A percentile compares a stretch with the other conserved stretches of the same genome.
Evolutionary conservation across 352 stramenopile genomes (phyloP).

Genomic region (Albugo laibachii): DNA sequence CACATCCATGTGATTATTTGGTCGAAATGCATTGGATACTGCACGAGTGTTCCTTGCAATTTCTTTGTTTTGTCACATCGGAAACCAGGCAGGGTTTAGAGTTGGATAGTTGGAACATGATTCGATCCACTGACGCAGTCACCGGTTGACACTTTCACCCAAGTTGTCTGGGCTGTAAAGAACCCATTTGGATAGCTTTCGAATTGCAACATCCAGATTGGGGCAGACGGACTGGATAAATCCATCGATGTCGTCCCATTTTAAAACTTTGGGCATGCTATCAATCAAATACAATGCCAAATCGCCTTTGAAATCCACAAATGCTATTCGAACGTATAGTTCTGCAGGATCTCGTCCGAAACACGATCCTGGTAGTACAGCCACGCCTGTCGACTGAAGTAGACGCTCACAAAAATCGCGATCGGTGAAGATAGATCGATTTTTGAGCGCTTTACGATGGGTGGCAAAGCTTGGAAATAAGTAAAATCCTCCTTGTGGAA

Average conservation of each 20-base stretch:
- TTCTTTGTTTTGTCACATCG: no score
- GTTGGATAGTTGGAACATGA: no score
- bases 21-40: no score
- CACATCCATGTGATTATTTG: no score
- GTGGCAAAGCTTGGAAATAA: slow-evolving; percentile 63
- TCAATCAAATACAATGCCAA: slow-evolving; percentile 74
- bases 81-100: background rate
- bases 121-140: no score
- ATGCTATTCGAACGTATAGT: slow-evolving; percentile 62
- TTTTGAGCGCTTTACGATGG: slow-evolving; percentile 37
- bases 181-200: slow-evolving; percentile 39
- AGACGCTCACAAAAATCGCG: slow-evolving; percentile 52
- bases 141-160: no score
- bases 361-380: slow-evolving; percentile 62
- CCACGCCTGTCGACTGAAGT: slow-evolving; percentile 68
- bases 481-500: slow-evolving; percentile 63
- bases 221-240: slow-evolving; percentile 80
- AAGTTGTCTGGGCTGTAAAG: no score
- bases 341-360: slow-evolving; percentile 61
- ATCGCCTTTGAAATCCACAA: slow-evolving; percentile 79
- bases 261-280: slow-evolving; percentile 61
- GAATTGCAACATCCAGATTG: slow-evolving; percentile 70
- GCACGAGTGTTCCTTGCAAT: no score
- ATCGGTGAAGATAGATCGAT: slow-evolving; percentile 47
- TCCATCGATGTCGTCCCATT: slow-evolving; percentile 45